Evolutionary conservation across 371 early-diverging fungal genomes (phyloP).

Genomic region (Gilbertella persicaria): DNA sequence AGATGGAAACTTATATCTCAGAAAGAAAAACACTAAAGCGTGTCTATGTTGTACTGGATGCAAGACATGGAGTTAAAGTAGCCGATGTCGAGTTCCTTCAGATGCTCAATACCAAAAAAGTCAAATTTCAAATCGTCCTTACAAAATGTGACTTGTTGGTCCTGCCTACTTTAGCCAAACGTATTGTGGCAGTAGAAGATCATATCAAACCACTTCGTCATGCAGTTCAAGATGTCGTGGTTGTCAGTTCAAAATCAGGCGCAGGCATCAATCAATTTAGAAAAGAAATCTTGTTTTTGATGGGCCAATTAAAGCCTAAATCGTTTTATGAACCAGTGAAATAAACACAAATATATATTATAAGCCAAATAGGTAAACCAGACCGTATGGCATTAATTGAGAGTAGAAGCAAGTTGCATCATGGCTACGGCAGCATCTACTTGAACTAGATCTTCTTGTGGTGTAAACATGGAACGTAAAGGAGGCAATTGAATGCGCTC

Average conservation of each 20-base stretch:
- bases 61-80: slow-evolving; percentile 76
- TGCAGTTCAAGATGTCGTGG: slow-evolving; percentile 51
- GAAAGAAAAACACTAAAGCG: slow-evolving; percentile 62
- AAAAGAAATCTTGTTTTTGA: slow-evolving; percentile 57
- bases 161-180: slow-evolving; percentile 64
- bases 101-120: slow-evolving; percentile 56
- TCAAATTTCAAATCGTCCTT: slow-evolving; percentile 76
- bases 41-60: slow-evolving; percentile 76
- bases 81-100: slow-evolving; percentile 62
- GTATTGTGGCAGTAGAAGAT: slow-evolving; percentile 39
- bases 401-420: slow-evolving; percentile 16
- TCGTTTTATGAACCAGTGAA: slow-evolving; percentile 26
- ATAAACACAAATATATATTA: slow-evolving; percentile 7
- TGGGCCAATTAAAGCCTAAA: slow-evolving; percentile 32
- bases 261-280: slow-evolving; percentile 63
- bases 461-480: slow-evolving; percentile 15
- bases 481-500: slow-evolving; percentile 24
- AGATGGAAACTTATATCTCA: slow-evolving; percentile 73
- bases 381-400: not conserved
- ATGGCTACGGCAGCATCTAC: slow-evolving; percentile 21
- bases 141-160: slow-evolving; percentile 80
- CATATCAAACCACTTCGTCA: slow-evolving; percentile 44
- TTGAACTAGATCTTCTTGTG: slow-evolving; percentile 3
- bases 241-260: slow-evolving; percentile 58
- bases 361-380: not conserved